Evolutionary conservation across 75 land plant genomes (phyloP), one percentile per base, ranked within the genome.

Genomic region (Sequoia sempervirens): DNA sequence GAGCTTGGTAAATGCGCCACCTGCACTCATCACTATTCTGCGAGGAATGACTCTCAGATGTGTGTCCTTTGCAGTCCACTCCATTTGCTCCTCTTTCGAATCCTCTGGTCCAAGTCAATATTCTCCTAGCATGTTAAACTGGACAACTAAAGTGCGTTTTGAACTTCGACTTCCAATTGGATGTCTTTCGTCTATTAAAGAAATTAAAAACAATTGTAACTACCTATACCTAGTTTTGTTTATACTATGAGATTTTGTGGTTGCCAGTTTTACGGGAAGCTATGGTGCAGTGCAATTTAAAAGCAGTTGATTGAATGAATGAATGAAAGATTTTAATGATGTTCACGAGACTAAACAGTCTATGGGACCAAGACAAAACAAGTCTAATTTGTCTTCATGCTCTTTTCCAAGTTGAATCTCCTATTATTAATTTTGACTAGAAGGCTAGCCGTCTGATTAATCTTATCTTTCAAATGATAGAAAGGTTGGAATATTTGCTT

Each of bases 21-120:
- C 92, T 20, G 94, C 93, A 75, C 32, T 72, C 81, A 96, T 40
- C 70, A 91, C 86, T 5, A 88, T 36, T 84, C 90, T 87, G 23
- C 99, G 92, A 2, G 98, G 98, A 72, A 94, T 83, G n/a, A 94
- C 99, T n/a, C 88, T 81, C 52, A 94, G 84, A 84, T 94, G 96
- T 13, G 90, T 85, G 43, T 83, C 84, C 84, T 89, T 58, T 37
- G 89, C 95, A 37, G 98, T 93, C 96, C 94, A 94, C 81, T 83
- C 86, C 93, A 94, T 89, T 50, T 81, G 75, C 34, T 52, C 26
- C 83, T 80, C 90, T 66, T 28, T 38, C 56, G 7, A 38, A 50
- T 50, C 43, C 41, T 37, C 75, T 72, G 4, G 23, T 38, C 26
- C n/a, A 18, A 20, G 7, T 75, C 43, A 40, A 38, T 38, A n/a